phyloP scores from a whole-genome alignment of 2,329 filamentous ascomycete species.

The Aspergillus transmontanensis region DNA sequence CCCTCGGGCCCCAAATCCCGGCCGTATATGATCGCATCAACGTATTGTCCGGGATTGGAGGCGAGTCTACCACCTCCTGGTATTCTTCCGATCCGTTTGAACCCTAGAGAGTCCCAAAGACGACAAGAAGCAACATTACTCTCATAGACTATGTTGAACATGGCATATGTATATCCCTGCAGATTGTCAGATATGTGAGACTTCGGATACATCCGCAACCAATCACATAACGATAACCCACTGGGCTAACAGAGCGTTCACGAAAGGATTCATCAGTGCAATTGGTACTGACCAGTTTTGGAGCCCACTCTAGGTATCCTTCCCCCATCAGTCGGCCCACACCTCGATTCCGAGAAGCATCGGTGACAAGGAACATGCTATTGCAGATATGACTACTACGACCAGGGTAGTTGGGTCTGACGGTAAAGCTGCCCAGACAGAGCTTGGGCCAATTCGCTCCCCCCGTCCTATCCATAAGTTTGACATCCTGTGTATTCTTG shows the following conservation, averaged over 20 bases:
- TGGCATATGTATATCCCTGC: conserved; percentile 82
- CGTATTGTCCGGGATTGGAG: conserved; percentile 67
- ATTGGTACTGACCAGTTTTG: conserved; percentile 54
- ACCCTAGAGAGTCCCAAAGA: conserved; percentile 89
- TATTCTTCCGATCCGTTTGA: conserved; percentile 87
- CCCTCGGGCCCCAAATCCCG: conserved; percentile 63
- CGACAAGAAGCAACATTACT: conserved; percentile 87
- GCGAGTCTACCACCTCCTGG: conserved; percentile 70
- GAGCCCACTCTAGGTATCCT: conserved; percentile 75
- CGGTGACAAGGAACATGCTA: conserved; percentile 73
- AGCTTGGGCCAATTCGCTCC: conserved; percentile 75
- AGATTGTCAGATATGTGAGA: conserved; percentile 22
- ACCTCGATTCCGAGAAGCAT: conserved; percentile 71
- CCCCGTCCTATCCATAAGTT: conserved; percentile 53
- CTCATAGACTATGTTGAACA: conserved; percentile 94
- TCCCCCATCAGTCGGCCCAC: conserved; percentile 77
- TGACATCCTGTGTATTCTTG: conserved; percentile 59
- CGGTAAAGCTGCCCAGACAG: conserved; percentile 88
- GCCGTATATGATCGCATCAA: conserved; percentile 79
- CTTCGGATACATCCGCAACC: background rate
- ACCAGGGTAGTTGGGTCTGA: conserved; percentile 92
- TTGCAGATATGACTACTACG: conserved; percentile 87
- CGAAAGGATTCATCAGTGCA: background rate
- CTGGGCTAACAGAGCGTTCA: background rate
- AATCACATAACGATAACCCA: background rate